Evolutionary conservation across 257 asterid species (phyloP), one percentile per base, ranked within the genome.

Genomic region (Petunia secreta): DNA sequence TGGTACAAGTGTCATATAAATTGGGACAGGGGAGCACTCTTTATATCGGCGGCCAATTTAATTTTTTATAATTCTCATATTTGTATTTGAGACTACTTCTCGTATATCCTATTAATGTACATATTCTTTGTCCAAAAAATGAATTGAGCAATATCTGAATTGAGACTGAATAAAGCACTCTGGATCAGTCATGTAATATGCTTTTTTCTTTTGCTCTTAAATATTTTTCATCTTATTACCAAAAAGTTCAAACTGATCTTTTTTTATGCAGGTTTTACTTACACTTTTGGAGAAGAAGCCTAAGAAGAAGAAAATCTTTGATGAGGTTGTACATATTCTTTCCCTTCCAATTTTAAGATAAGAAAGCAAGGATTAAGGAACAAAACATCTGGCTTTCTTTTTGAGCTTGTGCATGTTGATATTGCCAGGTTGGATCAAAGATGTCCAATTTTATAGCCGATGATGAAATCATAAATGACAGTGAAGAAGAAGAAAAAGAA

Each of bases 241-340:
- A 50, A 50, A 77, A 57, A 55, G 50, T 36, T 75, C 41, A 58
- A 71, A 41, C 15, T 58, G 80, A 14, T 75, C 38, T 75, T 34
- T 36, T 36, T 80, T 78, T 57, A 36, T 63, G 78, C 94, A 96
- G 98, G 86, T 87, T 55, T 83, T 94, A 84, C 79, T 63, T 85
- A 73, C 85, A 75, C 79, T 92, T 83, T 90, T 96, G 6, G 88
- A 84, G 87, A 90, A 87, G 80, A 93, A 90, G 80, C 97, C 91
- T 25, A 78, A 63, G 82, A 87, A 87, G 90, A 90, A 79, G 84
- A 90, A 82, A 86, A 6, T 71, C 36, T 41, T 41, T 44, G 82
- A 69, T 11, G 91, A 91, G 99, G 97, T 91, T 65, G 43, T 43
- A 66, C 81, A 50, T 73, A 50, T 50, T 10, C 60, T 63, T 69